Conservation (phyloP, 2,329 filamentous ascomycete species). For the Xylaria sp. region DNA sequence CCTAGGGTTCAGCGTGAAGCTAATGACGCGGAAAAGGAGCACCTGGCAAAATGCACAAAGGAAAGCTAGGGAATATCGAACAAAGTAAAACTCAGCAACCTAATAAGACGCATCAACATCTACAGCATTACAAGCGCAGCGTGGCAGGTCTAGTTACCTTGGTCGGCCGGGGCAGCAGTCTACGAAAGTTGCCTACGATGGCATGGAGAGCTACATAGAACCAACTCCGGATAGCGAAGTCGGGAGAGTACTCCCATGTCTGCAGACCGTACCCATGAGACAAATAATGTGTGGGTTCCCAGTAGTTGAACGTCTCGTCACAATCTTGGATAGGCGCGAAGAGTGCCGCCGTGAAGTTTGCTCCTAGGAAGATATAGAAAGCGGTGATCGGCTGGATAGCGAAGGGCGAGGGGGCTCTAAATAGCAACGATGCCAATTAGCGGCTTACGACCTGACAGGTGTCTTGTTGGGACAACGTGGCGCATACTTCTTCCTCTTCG, state of each 20-base stretch:
- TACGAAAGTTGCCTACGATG: conserved; percentile 72
- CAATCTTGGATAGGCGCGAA: conserved; percentile 96
- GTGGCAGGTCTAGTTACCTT: conserved; percentile 57
- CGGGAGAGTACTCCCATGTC: conserved; percentile 98
- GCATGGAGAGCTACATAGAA: conserved; percentile 87
- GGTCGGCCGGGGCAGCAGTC: conserved; percentile 69
- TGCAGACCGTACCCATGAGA: conserved; percentile 92
- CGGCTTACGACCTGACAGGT: neutral
- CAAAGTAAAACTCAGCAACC: conserved; percentile 84
- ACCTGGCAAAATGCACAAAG: conserved; percentile 85
- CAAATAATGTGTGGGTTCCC: conserved; percentile 96
- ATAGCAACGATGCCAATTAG: conserved; percentile 24
- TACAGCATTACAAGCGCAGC: conserved; percentile 3
- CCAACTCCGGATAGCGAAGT: conserved; percentile 96
- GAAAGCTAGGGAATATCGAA: conserved; percentile 79
- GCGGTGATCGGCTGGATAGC: conserved; percentile 77
- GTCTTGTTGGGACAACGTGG: neutral
- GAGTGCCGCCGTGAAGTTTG: conserved; percentile 79
- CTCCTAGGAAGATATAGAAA: conserved; percentile 82
- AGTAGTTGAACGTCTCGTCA: conserved; percentile 99
- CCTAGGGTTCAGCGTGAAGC: conserved; percentile 79
- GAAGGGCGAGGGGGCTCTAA: conserved; percentile 65
- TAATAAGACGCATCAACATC: conserved; percentile 44
- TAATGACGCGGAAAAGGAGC: conserved; percentile 81
- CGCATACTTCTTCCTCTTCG: conserved; percentile 51